Evolutionary conservation across 2,329 filamentous ascomycete genomes (phyloP), one percentile per base, ranked within the genome.

Genomic region (Paraphaeosphaeria sporulosa): DNA sequence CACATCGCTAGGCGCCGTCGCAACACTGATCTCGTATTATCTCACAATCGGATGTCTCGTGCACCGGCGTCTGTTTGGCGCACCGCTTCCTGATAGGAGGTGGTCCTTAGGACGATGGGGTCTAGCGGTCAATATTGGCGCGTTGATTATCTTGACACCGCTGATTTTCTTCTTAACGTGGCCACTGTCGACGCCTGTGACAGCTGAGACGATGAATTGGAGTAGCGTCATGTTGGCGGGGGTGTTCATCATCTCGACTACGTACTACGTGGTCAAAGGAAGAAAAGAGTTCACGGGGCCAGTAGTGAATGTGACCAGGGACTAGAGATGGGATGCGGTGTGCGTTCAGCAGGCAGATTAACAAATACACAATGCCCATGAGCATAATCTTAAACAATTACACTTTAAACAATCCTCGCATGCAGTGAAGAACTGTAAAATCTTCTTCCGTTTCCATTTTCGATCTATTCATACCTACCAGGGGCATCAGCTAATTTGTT

Each of bases 1-100:
- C 52, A 65, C 77, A 34, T 75, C 74, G 2, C 66, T 73, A 2
- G 55, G 59, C 21, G 59, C 67, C n/a, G 65, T 67, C 27, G 65
- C 69, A 15, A 59, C 72, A 6, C 64, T 74, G 59, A 64, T 64
- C 36, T 68, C 68, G 12, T 74, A 75, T 52, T 55, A 55, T 19
- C 52, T 55, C n/a, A 55, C 52, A 2, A 55, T 55, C 19, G 52
- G 52, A 6, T 55, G 52, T 32, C 52, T 55, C 30, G 40, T 55
- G 13, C 52, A 55, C 19, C 42, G 52, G 2, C 27, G 52, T 6
- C n/a, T 55, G 19, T 55, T 36, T 17, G 52, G 52, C 9, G 52
- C 52, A 25, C 52, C 52, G 19, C 19, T 55, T 9, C 52, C 52
- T 23, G 52, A 55, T 32, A 30, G 52, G 10, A 43, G 52, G n/a